A percentile compares a stretch with the other conserved stretches of the same genome.
phyloP scores from a whole-genome alignment of 1,139 yeast genomes.

The Yamadazyma mexicana region DNA sequence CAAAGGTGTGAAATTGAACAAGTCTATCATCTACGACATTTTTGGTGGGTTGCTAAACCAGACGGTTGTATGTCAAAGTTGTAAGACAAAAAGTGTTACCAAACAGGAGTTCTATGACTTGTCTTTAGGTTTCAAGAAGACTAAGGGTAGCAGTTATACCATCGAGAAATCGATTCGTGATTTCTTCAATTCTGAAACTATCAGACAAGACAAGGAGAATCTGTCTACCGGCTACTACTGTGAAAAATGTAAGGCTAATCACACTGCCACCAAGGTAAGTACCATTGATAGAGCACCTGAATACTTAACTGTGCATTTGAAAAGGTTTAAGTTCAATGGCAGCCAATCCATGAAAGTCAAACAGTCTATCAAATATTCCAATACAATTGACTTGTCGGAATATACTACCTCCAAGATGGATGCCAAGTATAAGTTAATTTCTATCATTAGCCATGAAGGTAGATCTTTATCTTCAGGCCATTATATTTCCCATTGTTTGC shows the following conservation, averaged over 20 bases:
- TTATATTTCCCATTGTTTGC: slow-evolving; percentile 85
- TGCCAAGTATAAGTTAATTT: slow-evolving; percentile 68
- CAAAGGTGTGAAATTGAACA: slow-evolving; percentile 75
- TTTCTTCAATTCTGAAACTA: slow-evolving; percentile 77
- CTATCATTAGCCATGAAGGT: slow-evolving; percentile 93
- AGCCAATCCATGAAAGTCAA: slow-evolving; percentile 76
- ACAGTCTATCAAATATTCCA: slow-evolving; percentile 80
- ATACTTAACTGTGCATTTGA: slow-evolving; percentile 79
- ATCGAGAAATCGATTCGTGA: slow-evolving; percentile 74
- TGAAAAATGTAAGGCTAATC: slow-evolving; percentile 77
- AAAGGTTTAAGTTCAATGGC: slow-evolving; percentile 87
- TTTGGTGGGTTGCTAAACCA: slow-evolving; percentile 91
- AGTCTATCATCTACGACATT: slow-evolving; percentile 83
- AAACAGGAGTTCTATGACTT: slow-evolving; percentile 93
- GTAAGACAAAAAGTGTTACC: slow-evolving; percentile 82
- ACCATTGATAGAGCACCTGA: slow-evolving; percentile 85
- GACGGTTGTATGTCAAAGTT: slow-evolving; percentile 75
- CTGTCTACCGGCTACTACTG: slow-evolving; percentile 73
- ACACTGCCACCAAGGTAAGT: slow-evolving; percentile 75
- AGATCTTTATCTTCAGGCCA: slow-evolving; percentile 92
- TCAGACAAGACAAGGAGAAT: slow-evolving; percentile 61
- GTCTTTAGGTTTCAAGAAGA: slow-evolving; percentile 66
- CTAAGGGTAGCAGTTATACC: slow-evolving; percentile 44
- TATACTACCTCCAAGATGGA: slow-evolving; percentile 53
- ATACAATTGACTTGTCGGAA: slow-evolving; percentile 68